Evolutionary conservation across 805 yeast genomes (phyloP), one percentile per base, ranked within the genome.

Genomic region (Yamadazyma kitorensis): DNA sequence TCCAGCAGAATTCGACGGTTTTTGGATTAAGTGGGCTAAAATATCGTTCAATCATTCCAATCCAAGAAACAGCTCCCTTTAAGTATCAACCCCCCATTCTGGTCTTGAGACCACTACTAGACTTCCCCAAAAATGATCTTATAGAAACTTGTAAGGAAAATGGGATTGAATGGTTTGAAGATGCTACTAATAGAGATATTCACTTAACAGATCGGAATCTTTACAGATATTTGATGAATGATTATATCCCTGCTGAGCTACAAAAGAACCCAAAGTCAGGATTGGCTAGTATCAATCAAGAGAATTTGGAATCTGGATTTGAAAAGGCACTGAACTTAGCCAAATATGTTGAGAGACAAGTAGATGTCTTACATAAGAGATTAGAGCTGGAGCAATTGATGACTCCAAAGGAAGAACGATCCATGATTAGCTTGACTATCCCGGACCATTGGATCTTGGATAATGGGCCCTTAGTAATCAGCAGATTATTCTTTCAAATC

Each of bases 151-250:
- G 88, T 34, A 25, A 34, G 7, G 29, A 34, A 0, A 51, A 65
- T 14, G 35, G 44, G 1, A 42, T 84, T 0, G 31, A 40, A 0
- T 85, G 93, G 91, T 77, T 80, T 49, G 89, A 84, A 47, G 95
- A 86, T 47, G 49, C 58, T 2, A 78, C 91, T 0, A 86, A 86
- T 43, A 47, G 49, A 2, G 78, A 80, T 44, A 57, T 68, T 2
- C 46, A 49, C 7, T 62, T 80, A 28, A 83, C 91, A 0, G 46
- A 59, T 23, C 61, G 95, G 31, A 85, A 85, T 46, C 56, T 68
- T 12, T 59, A 77, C 3, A 61, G 93, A 24, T 55, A 58, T 43
- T 56, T 59, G 41, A 36, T 40, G 25, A 34, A 42, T 29, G 40
- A 57, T 24, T 44, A 57, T 45, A 44, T 48, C 29, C 54, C 70